Base-by-base conservation (phyloP, 768 basidiomycete genomes). In the Naganishia randhawae region DNA sequence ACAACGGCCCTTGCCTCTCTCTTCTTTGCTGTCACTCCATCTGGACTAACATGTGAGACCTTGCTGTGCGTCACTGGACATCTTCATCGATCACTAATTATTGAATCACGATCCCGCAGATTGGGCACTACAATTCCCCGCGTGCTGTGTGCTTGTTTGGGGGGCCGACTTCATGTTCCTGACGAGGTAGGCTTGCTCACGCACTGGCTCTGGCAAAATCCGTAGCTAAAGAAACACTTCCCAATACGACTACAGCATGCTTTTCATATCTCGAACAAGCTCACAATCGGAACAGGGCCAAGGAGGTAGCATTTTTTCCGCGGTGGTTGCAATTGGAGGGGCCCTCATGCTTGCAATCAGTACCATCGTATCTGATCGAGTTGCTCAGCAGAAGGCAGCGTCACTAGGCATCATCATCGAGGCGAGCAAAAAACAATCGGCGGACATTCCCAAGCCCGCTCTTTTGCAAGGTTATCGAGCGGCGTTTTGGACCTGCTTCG, bases 391-490 rank as follows among this genome's bases (percentile, higher is more conserved):
- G 7, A 52, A 52, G 29, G 51, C 51, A 29, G 51, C 51, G 17
- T 52, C 51, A 4, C 51, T 52, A 29, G 51, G 51, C 51, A 13
- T 52, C 51, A 19, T 19, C 29, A 52, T 52, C 51, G 51, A 52
- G 5, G 51, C 51, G 51, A 52, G 51, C 51, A 52, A 52, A 29
- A 52, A 22, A 14, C 51, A 52, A 33, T 52, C 51, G 32, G 7
- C 32, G 2, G 29, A 52, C 5, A 52, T 52, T 52, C 51, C 51
- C 27, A 32, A 52, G 51, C 51, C 29, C 7, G 51, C 51, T 29
- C 51, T 52, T 31, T 19, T 52, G 29, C 51, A 52, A 52, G 51
- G 51, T 52, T 52, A 52, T 52, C 51, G 51, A 52, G 51, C 51
- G 51, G 51, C 51, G 27, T 52, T 52, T 33, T 52, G 29, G 27